A percentile compares a stretch with the other conserved stretches of the same genome.
phyloP scores from a whole-genome alignment of 257 asterid species.

The Penstemon barbatus region DNA sequence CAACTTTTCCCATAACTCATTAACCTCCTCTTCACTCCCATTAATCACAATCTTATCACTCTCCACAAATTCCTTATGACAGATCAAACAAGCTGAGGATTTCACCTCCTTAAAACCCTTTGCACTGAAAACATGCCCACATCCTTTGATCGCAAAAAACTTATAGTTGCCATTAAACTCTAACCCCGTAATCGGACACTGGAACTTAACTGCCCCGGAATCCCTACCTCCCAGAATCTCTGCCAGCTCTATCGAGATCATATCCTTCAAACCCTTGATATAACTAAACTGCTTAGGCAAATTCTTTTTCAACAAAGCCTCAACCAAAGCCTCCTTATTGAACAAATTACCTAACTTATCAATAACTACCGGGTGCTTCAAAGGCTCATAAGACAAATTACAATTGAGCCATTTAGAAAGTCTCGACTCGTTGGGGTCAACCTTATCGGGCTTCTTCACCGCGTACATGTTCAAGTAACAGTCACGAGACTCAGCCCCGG shows the following conservation, averaged over 20 bases:
- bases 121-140: constrained; percentile 90
- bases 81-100: constrained; percentile 69
- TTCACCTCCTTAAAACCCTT: constrained; percentile 91
- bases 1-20: constrained; percentile 67
- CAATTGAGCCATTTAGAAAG: constrained; percentile 80
- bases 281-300: constrained; percentile 80
- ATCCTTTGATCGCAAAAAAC: constrained; percentile 60
- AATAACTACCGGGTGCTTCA: constrained; percentile 73
- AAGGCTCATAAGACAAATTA: constrained; percentile 76
- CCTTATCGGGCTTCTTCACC: constrained; percentile 74
- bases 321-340: constrained; percentile 84
- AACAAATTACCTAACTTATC: constrained; percentile 87
- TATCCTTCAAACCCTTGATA: constrained; percentile 90
- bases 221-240: constrained; percentile 50
- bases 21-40: constrained; percentile 86
- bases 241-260: constrained; percentile 63
- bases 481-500: constrained; percentile 94
- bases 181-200: constrained; percentile 75
- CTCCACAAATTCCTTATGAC: constrained; percentile 69
- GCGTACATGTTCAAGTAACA: constrained; percentile 92
- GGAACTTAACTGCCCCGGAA: constrained; percentile 47
- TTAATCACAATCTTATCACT: constrained; percentile 75
- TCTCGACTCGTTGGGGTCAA: constrained; percentile 76
- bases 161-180: constrained; percentile 82
- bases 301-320: constrained; percentile 76